Evolutionary conservation across 176 grass and related monocot genomes (phyloP), one percentile per base, ranked within the genome.

Genomic region (Metroxylon sagu): DNA sequence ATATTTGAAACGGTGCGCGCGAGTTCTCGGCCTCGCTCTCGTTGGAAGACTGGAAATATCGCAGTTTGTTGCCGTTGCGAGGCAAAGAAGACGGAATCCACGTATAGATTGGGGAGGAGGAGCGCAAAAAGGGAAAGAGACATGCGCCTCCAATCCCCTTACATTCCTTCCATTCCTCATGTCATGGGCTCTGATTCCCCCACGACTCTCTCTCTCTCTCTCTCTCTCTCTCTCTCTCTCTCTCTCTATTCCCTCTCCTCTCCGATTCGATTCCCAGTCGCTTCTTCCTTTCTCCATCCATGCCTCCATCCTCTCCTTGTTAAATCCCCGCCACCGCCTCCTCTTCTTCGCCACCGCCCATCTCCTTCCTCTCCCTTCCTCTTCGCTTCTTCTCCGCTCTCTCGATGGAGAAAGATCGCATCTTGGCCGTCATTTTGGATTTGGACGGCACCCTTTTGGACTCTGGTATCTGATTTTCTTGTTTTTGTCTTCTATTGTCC

Each of bases 371-470:
- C 14, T 28, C 14, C 25, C 15, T 16, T 14, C 5, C 15, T 27
- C n/a, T 28, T 35, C 51, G 6, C 35, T 43, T n/a, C 59, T 43
- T 19, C 60, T 7, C 0, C 35, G 4, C 16, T 25, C 48, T 7
- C 65, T 43, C 83, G 59, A 96, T 96, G 91, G 86, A 76, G 16
- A 10, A 30, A 52, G 64, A 26, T 50, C 60, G 52, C 25, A 52
- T 90, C 27, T 69, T 61, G 7, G 86, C 83, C 15, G 83, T 90
- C 50, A 87, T 96, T 58, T 77, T 96, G 21, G 91, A 96, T 61
- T 73, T 96, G 56, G 91, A 90, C 39, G 91, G 91, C 62, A 96
- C 91, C 6, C 74, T 96, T 48, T 50, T 96, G 4, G 86, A 87
- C 75, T 75, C 83, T 51, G 86, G 86, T 76, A 6, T 19, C 8